A percentile compares a stretch with the other conserved stretches of the same genome.
Conservation (phyloP, 352 stramenopile species). For the Globisporangium cystogenes region DNA sequence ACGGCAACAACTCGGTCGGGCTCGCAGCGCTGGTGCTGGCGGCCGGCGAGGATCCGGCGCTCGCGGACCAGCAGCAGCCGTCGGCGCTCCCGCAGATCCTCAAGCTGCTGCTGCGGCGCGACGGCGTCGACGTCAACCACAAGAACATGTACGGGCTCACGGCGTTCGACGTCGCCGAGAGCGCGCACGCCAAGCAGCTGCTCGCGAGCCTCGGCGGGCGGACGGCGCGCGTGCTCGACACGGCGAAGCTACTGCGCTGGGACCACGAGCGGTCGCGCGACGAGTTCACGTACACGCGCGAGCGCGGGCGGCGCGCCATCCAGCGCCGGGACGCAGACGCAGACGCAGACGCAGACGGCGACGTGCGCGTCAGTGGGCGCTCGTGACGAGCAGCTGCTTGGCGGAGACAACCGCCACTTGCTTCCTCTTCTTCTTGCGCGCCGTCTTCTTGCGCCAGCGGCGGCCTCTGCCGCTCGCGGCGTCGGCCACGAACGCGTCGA, state of each 20-base stretch:
- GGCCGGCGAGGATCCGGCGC: constrained; percentile 2
- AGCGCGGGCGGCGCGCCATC: constrained; percentile 23
- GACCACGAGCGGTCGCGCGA: constrained; percentile 40
- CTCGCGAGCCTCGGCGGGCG: constrained; percentile 32
- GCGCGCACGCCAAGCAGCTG: constrained; percentile 31
- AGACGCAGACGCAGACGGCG: not conserved
- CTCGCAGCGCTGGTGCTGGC: constrained; percentile 44
- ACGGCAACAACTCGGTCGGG: constrained; percentile 61
- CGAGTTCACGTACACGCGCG: constrained; percentile 36
- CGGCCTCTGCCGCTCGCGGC: constrained; percentile 26
- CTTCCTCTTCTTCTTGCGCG: constrained; percentile 20
- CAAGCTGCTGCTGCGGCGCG: constrained; percentile 18
- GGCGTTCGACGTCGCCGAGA: constrained; percentile 47
- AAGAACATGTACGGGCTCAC: constrained; percentile 68
- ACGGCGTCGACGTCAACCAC: constrained; percentile 55
- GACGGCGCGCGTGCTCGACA: constrained; percentile 33
- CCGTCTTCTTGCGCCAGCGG: constrained; percentile 15
- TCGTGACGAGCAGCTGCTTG: constrained; percentile 50
- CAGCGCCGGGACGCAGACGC: constrained; percentile 7
- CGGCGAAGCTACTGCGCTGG: constrained; percentile 46
- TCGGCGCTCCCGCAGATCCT: constrained; percentile 21
- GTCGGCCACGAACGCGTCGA: constrained; percentile 43
- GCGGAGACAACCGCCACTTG: constrained; percentile 21
- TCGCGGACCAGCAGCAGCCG: no score
- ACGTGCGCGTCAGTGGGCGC: constrained; percentile 22